Percentiles rank a stretch among this genome's conserved stretches.
Evolutionary conservation across 257 asterid genomes (phyloP).

Genomic region (Solanum sejunctum): DNA sequence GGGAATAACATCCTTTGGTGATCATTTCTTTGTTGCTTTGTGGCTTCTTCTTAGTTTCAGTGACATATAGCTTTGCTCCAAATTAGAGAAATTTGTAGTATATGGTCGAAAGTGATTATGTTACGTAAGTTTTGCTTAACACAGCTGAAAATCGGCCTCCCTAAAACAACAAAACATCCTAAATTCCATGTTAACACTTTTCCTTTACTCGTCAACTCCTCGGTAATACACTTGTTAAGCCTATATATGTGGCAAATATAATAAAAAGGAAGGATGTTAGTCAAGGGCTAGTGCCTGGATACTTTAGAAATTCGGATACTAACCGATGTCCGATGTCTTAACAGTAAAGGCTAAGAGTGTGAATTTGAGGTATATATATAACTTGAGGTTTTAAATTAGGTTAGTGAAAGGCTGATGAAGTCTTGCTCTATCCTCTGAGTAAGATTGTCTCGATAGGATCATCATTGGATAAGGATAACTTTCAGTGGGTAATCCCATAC

Average conservation of each 20-base stretch:
- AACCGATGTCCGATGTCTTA: background rate
- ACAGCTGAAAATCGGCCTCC: background rate
- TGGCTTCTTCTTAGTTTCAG: background rate
- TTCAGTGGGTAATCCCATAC: too few species aligned
- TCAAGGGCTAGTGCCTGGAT: background rate
- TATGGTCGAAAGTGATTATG: background rate
- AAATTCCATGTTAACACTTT: background rate
- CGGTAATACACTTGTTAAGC: background rate
- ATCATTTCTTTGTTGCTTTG: background rate
- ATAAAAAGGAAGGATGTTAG: background rate
- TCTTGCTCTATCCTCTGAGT: too few species aligned
- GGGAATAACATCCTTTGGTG: background rate
- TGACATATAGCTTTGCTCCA: background rate
- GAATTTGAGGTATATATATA: too few species aligned
- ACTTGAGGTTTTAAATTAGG: too few species aligned
- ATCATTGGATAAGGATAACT: too few species aligned
- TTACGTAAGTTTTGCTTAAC: background rate
- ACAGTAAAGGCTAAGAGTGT: background rate
- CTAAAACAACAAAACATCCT: background rate
- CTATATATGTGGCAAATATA: background rate
- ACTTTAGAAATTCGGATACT: background rate
- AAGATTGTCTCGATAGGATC: too few species aligned
- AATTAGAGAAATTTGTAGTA: background rate
- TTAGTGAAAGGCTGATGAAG: too few species aligned
- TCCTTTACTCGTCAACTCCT: background rate